Percentiles rank a stretch among this genome's conserved stretches.
These are phyloP conservation scores for Pichia sp. DNA, from an alignment of 1,139 yeast species.

Conservation along the genomic window DNA sequence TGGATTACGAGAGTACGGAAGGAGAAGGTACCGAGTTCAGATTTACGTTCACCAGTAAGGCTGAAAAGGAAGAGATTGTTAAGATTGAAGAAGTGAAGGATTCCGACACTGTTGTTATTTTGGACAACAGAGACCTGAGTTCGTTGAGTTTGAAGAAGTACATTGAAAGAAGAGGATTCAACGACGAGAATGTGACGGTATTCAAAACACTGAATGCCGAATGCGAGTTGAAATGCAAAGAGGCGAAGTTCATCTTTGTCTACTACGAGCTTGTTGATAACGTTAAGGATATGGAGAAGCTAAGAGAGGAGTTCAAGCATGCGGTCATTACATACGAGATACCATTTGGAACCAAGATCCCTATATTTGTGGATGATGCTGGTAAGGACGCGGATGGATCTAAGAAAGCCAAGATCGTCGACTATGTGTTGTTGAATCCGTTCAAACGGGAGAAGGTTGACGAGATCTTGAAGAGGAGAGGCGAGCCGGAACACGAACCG, in stretches of 20 bases:
- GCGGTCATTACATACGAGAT: conserved; percentile 12
- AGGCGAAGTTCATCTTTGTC: conserved; percentile 10
- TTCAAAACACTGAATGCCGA: conserved; percentile 5
- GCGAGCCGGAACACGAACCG: no score
- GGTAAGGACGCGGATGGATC: conserved; percentile 20
- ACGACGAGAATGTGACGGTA: not conserved
- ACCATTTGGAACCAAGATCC: conserved; percentile 19
- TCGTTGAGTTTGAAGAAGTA: conserved; percentile 35
- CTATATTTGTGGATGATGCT: conserved; percentile 19
- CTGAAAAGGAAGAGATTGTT: conserved; percentile 13
- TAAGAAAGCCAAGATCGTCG: conserved; percentile 18
- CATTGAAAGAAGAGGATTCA: conserved; percentile 35
- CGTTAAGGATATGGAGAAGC: not conserved
- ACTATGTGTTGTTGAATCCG: conserved; percentile 38
- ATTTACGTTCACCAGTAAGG: conserved; percentile 39
- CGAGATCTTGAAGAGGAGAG: conserved; percentile 13
- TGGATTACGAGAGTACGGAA: conserved; percentile 50
- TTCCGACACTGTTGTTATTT: conserved; percentile 1
- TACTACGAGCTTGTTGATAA: not conserved
- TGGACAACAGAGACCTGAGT: conserved; percentile 8
- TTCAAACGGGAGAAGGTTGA: conserved; percentile 35
- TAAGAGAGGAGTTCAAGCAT: not conserved
- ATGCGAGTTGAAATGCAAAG: not conserved
- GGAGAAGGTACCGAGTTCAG: conserved; percentile 53
- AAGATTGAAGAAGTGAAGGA: conserved; percentile 11